Evolutionary conservation across 164 flowering plant species (phyloP), one percentile per base, ranked within the genome.

Genomic region (Macadamia tetraphylla): DNA sequence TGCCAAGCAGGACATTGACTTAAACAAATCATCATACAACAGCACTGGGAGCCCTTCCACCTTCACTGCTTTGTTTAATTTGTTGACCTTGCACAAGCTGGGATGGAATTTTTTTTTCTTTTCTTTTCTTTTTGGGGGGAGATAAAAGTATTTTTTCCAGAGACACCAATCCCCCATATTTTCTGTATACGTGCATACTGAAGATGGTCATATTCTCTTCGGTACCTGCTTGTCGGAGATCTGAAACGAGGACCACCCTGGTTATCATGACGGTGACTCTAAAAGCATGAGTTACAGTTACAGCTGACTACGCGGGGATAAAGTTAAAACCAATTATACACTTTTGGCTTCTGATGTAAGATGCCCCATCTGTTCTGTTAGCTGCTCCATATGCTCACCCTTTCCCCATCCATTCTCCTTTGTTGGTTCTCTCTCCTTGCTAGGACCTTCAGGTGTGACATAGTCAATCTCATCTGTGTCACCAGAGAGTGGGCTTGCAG

Each of bases 281-380:
- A 65, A 75, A 71, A 64, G 23, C 23, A 23, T 57, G 17, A 49
- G 55, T 29, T 23, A 35, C 35, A 0, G 14, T 53, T 53, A 12
- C 15, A 3, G 2, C 6, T 14, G 57, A 17, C 57, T 17, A 53
- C 6, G 6, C 3, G 0, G 57, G 18, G 18, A 49, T 6, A 53
- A 4, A 53, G 6, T 17, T 12, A 0, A 53, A 1, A 53, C 57
- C 42, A 32, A 70, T 82, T 73, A 80, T 62, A 62, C 74, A 68
- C 64, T 69, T 66, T 80, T 62, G 63, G 67, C 65, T 8, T 92
- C 85, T 15, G 97, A 85, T 12, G 80, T 61, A 14, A 89, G 91
- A 72, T 77, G 85, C 29, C 90, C 93, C 97, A 89, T 88, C 73
- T 87, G 87, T 76, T 88, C 87, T 0, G 96, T 89, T n/a, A 94